Conservation (phyloP, 2,329 filamentous ascomycete species). For the Ceratocystis smalleyi region DNA sequence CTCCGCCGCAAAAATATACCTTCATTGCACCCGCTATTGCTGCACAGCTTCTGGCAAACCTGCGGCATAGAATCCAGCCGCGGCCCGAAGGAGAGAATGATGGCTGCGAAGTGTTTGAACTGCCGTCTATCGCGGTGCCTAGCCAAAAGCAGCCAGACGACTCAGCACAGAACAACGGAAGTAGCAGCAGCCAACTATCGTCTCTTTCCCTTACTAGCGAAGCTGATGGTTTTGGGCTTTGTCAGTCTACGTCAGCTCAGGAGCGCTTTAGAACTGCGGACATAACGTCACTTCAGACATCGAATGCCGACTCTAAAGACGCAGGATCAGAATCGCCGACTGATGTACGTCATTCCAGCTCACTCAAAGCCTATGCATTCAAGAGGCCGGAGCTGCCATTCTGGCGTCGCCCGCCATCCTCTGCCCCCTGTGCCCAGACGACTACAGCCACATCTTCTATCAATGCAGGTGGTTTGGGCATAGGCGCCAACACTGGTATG, state of each 20-base stretch:
- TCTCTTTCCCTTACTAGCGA: background rate
- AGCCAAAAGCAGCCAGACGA: background rate
- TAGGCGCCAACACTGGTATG: conserved; percentile 17
- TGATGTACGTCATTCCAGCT: background rate
- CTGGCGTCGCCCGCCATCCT: conserved; percentile 3
- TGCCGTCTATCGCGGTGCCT: background rate
- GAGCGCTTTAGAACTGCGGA: background rate
- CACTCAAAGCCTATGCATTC: background rate
- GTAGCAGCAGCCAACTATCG: background rate
- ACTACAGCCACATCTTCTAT: background rate
- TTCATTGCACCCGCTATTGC: conserved; percentile 43
- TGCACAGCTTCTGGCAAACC: conserved; percentile 42
- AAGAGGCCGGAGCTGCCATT: background rate
- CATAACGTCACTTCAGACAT: background rate
- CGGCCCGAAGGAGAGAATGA: conserved; percentile 17
- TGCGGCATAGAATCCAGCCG: conserved; percentile 27
- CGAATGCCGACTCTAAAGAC: background rate
- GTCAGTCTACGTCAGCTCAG: background rate
- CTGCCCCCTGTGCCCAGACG: background rate
- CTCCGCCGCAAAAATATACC: conserved; percentile 34
- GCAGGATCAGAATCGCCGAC: no score
- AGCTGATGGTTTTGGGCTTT: background rate
- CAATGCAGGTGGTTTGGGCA: conserved; percentile 16
- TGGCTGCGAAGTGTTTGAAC: background rate
- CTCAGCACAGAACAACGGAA: background rate